These are phyloP conservation scores for Hyaloperonospora arabidopsidis DNA, from an alignment of 352 stramenopile genomes.

Conservation along the genomic window DNA sequence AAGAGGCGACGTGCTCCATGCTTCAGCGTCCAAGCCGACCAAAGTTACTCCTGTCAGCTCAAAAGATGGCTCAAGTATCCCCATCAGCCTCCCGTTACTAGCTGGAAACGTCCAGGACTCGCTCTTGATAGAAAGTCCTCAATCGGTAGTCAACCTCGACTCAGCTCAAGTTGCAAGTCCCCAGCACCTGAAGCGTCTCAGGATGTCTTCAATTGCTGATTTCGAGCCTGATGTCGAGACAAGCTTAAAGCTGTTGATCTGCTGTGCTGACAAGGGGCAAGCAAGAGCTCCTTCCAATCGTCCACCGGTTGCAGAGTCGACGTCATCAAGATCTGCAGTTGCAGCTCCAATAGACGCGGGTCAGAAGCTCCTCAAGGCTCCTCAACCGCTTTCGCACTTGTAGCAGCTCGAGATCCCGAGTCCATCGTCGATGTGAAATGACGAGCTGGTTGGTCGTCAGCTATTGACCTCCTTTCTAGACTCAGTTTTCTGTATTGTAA, in stretches of 20 bases:
- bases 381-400: not conserved
- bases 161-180: conserved; percentile 22
- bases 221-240: conserved; percentile 18
- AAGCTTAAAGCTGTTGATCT: conserved; percentile 9
- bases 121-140: conserved; percentile 56
- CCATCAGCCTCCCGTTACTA: conserved; percentile 47
- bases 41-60: conserved; percentile 14
- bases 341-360: too few relatives aligned
- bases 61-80: conserved; percentile 40
- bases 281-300: conserved; percentile 2
- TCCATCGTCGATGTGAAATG: too few relatives aligned
- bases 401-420: too few relatives aligned
- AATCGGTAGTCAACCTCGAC: conserved; percentile 50
- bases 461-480: too few relatives aligned
- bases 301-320: not conserved
- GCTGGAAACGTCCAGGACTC: conserved; percentile 58
- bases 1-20: not conserved
- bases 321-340: not conserved
- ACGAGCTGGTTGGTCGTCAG: too few relatives aligned
- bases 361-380: conserved; percentile 23
- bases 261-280: conserved; percentile 2
- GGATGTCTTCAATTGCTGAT: conserved; percentile 11
- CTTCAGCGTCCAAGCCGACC: conserved; percentile 3
- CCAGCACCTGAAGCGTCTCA: conserved; percentile 3
- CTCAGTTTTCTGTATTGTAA: conserved; percentile 8